Conservation (phyloP, 176 grass and related monocot genomes). For the Zoysia japonica region DNA sequence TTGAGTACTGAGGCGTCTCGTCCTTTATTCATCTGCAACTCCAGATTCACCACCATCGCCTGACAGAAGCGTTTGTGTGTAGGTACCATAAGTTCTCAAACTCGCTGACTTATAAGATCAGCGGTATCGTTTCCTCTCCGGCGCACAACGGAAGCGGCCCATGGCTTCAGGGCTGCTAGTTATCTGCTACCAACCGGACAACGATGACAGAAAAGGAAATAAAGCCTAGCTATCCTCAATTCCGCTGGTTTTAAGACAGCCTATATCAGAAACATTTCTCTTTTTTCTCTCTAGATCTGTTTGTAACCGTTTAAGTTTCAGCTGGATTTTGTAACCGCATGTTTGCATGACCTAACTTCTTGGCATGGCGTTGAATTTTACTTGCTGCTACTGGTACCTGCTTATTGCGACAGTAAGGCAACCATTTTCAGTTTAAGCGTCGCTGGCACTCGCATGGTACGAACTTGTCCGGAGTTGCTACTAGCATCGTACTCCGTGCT, state of each 20-base stretch:
- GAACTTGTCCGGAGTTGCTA: too few species aligned
- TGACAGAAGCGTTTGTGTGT: conserved; percentile 38
- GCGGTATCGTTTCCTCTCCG: neutral
- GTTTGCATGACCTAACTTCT: neutral
- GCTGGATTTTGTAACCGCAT: conserved; percentile 12
- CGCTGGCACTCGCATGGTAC: too few species aligned
- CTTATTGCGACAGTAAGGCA: too few species aligned
- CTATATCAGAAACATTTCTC: neutral
- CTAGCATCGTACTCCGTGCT: too few species aligned
- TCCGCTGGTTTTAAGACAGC: neutral
- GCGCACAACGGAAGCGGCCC: neutral
- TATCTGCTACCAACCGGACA: conserved; percentile 2
- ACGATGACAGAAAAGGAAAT: neutral
- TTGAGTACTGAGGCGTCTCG: neutral
- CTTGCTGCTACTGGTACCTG: too few species aligned
- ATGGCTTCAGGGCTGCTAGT: conserved; percentile 2
- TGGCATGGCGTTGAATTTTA: neutral
- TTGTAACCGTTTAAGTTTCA: neutral
- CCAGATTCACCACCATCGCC: neutral
- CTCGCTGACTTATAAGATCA: neutral
- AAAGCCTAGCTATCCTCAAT: conserved; percentile 11
- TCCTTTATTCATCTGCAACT: neutral
- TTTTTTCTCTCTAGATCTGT: neutral
- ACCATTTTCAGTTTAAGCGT: too few species aligned
- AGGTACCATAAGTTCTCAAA: conserved; percentile 8